Conservation (phyloP, 108 stramenopile species). For the Skeletonema costatum region DNA sequence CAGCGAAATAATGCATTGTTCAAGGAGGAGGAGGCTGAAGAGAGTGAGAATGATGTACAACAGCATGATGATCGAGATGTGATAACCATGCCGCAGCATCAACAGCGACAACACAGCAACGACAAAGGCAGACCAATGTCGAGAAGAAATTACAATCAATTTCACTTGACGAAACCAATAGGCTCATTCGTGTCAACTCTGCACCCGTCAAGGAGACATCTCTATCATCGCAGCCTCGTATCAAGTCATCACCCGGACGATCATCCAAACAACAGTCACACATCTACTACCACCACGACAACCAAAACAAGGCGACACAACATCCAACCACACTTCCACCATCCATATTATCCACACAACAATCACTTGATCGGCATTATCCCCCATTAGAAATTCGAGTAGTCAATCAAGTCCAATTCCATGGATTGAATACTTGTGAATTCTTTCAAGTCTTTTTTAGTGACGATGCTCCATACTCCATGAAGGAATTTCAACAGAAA, state of each 20-base stretch:
- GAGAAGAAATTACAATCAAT: background rate
- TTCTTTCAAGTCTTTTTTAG: slow-evolving; percentile 84
- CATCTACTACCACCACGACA: background rate
- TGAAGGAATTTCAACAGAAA: slow-evolving; percentile 72
- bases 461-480: slow-evolving; percentile 79
- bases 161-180: background rate
- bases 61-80: background rate
- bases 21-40: background rate
- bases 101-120: background rate
- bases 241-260: background rate
- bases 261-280: background rate
- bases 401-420: slow-evolving; percentile 54
- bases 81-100: background rate
- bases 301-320: background rate
- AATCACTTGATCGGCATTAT: slow-evolving; percentile 29
- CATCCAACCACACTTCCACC: background rate
- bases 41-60: background rate
- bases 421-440: slow-evolving; percentile 59
- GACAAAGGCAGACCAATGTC: background rate
- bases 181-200: background rate
- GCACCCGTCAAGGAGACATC: background rate
- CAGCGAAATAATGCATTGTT: background rate
- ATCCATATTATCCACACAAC: background rate
- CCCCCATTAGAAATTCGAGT: slow-evolving; percentile 57
- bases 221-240: background rate